phyloP scores from a whole-genome alignment of 2,329 filamentous ascomycete genomes.

The Periconia macrospinosa region DNA sequence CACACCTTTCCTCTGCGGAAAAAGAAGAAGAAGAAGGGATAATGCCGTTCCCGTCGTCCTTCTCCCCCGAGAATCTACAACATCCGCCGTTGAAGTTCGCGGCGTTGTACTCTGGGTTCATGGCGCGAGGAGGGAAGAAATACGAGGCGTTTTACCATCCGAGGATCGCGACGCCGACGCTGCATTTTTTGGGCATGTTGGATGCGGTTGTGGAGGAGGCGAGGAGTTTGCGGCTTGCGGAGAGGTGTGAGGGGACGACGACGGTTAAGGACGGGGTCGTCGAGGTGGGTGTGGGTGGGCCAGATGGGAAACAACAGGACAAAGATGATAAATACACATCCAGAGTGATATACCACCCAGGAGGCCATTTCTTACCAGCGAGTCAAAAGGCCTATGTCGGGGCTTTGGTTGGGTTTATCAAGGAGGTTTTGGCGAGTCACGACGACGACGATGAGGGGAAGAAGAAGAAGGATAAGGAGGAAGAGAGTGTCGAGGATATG shows the following conservation, averaged over 20 bases:
- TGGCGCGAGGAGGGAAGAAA: conserved; percentile 58
- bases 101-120: conserved; percentile 77
- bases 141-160: conserved; percentile 76
- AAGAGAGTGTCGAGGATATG: conserved; percentile 68
- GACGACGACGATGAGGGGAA: conserved; percentile 40
- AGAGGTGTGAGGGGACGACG: conserved; percentile 60
- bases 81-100: conserved; percentile 69
- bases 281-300: no score
- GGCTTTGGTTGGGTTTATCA: conserved; percentile 73
- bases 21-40: conserved; percentile 31
- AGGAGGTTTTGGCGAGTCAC: conserved; percentile 54
- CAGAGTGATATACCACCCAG: conserved; percentile 72
- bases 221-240: conserved; percentile 67
- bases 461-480: conserved; percentile 42
- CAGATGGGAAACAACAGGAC: no score
- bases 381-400: conserved; percentile 78
- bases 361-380: conserved; percentile 84
- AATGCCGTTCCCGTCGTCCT: conserved; percentile 57
- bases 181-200: conserved; percentile 81
- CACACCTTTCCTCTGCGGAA: no score
- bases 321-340: conserved; percentile 21
- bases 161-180: conserved; percentile 71
- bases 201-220: conserved; percentile 87
- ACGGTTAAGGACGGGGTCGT: no score
- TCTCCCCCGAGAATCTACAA: conserved; percentile 42